Percentiles rank a stretch among this genome's conserved stretches.
Evolutionary conservation across 1,284 basidiomycete genomes (phyloP).

Genomic region (Dichomitus squalens): DNA sequence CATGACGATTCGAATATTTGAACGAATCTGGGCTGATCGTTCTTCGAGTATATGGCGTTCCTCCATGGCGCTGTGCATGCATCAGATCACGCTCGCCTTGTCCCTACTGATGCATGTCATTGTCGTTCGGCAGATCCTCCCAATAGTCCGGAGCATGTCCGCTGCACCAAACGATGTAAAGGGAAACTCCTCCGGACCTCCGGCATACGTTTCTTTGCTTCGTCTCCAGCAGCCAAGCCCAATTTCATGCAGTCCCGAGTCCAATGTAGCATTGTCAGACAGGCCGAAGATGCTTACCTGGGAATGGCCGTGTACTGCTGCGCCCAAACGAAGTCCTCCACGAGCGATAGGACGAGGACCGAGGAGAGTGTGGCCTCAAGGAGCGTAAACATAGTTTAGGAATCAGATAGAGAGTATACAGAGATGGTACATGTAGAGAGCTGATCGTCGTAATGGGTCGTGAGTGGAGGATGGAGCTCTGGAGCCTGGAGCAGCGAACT

Average conservation of each 20-base stretch:
- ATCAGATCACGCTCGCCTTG: too few species aligned
- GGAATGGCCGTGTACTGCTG: slow-evolving; percentile 28
- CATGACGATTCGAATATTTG: too few species aligned
- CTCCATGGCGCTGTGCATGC: too few species aligned
- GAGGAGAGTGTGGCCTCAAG: slow-evolving; percentile 13
- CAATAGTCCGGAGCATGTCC: too few species aligned
- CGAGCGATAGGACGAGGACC: slow-evolving; percentile 17
- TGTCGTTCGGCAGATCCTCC: too few species aligned
- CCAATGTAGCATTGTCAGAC: neutral
- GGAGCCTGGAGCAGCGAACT: slow-evolving; percentile 17
- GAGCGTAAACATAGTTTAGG: slow-evolving; percentile 17
- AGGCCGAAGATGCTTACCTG: slow-evolving; percentile 24
- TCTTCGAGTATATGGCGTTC: too few species aligned
- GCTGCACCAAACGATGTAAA: too few species aligned
- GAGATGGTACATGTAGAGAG: slow-evolving; percentile 23
- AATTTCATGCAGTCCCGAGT: neutral
- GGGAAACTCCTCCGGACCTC: too few species aligned
- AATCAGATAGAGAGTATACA: slow-evolving; percentile 8
- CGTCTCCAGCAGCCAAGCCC: too few species aligned
- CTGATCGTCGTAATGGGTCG: slow-evolving; percentile 25
- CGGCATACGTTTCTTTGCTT: too few species aligned
- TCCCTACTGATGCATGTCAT: too few species aligned
- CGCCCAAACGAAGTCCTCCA: slow-evolving; percentile 19
- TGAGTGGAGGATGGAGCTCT: slow-evolving; percentile 10
- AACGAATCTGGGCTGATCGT: too few species aligned